These are phyloP conservation scores for Taphrina populina DNA, from an alignment of 1,139 yeast genomes.

Conservation along the genomic window DNA sequence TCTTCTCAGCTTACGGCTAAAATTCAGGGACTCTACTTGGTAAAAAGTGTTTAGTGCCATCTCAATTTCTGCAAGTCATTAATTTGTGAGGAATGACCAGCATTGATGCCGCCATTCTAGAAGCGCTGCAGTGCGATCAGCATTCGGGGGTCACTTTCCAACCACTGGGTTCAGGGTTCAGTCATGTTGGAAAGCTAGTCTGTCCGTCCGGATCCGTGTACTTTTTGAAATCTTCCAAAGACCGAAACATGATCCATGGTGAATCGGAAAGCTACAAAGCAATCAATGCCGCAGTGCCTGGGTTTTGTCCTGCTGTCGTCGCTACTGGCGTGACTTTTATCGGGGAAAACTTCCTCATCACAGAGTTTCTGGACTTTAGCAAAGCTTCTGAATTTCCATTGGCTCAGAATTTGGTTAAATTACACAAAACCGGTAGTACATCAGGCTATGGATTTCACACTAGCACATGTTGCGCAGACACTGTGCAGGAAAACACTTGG, in stretches of 20 bases:
- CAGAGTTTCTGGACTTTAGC: constrained; percentile 16
- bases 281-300: constrained; percentile 33
- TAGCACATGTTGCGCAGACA: constrained; percentile 37
- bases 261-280: background rate
- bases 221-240: constrained; percentile 1
- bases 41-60: too few relatives aligned
- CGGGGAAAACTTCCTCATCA: constrained; percentile 23
- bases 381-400: too few relatives aligned
- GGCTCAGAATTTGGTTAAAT: too few relatives aligned
- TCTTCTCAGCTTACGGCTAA: too few relatives aligned
- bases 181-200: background rate
- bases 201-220: background rate
- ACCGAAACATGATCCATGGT: constrained; percentile 2
- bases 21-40: too few relatives aligned
- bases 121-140: background rate
- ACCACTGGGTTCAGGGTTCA: background rate
- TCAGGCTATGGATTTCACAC: constrained; percentile 33
- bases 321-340: constrained; percentile 20
- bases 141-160: background rate
- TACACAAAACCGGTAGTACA: too few relatives aligned
- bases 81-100: too few relatives aligned
- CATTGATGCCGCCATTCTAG: background rate
- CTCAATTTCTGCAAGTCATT: too few relatives aligned
- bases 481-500: constrained; percentile 36
- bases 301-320: constrained; percentile 36